Conservation (phyloP, 257 asterid species). For the Gardenia jasminoides region DNA sequence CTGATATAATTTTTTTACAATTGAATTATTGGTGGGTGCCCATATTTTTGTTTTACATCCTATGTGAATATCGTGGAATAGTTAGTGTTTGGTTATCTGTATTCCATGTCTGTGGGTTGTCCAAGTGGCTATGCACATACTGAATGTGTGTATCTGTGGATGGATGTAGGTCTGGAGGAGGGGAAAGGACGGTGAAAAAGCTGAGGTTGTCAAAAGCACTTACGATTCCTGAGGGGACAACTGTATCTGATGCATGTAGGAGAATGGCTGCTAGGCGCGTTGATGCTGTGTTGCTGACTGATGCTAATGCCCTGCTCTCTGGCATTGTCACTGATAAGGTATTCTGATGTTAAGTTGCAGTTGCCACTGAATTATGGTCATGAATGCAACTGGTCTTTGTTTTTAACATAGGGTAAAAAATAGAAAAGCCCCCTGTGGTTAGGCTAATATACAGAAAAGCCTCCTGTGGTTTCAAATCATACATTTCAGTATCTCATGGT, state of each 20-base stretch:
- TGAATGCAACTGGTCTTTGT: neutral
- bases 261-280: slow-evolving; percentile 90
- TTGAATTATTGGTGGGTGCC: neutral
- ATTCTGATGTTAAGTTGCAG: neutral
- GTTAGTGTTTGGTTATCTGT: neutral
- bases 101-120: neutral
- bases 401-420: too few relatives aligned
- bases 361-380: slow-evolving; percentile 10
- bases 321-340: slow-evolving; percentile 98
- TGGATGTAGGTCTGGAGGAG: slow-evolving; percentile 48
- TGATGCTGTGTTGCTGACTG: slow-evolving; percentile 89
- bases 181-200: slow-evolving; percentile 96
- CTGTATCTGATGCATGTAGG: slow-evolving; percentile 90
- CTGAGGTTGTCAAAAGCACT: slow-evolving; percentile 89
- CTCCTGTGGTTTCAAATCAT: too few relatives aligned
- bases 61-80: neutral
- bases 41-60: neutral
- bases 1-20: neutral
- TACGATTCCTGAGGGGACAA: slow-evolving; percentile 91
- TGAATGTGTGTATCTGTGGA: neutral
- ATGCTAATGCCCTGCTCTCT: slow-evolving; percentile 87
- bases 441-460: too few relatives aligned
- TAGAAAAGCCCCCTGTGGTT: too few relatives aligned
- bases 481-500: too few relatives aligned
- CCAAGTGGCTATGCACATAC: neutral